phyloP scores from a whole-genome alignment of 2,329 filamentous ascomycete species.

The Ophiosphaerella narmari region DNA sequence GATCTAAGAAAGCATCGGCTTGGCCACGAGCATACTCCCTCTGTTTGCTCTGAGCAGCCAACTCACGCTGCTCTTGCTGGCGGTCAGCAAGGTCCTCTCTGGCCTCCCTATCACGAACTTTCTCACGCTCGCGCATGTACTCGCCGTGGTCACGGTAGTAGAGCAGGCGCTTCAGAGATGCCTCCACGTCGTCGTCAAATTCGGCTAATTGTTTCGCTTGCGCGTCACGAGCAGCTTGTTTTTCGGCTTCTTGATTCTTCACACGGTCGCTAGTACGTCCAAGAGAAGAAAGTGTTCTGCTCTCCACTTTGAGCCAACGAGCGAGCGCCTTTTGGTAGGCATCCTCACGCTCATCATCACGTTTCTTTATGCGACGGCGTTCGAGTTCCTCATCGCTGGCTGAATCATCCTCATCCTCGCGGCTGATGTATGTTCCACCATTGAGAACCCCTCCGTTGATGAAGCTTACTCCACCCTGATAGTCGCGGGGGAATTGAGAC shows the following conservation, averaged over 20 bases:
- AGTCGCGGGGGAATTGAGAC: constrained; percentile 70
- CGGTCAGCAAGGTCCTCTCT: constrained; percentile 83
- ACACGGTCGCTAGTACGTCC: constrained; percentile 84
- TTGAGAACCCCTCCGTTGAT: constrained; percentile 77
- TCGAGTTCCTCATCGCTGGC: constrained; percentile 88
- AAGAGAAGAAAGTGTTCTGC: constrained; percentile 79
- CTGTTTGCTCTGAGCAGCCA: constrained; percentile 69
- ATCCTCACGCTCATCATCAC: constrained; percentile 76
- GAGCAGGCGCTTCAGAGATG: constrained; percentile 69
- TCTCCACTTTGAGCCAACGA: constrained; percentile 88
- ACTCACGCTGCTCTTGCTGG: constrained; percentile 75
- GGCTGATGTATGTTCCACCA: constrained; percentile 58
- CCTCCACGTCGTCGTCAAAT: constrained; percentile 92
- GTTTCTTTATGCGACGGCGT: constrained; percentile 70
- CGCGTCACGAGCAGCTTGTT: constrained; percentile 66
- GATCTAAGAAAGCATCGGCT: constrained; percentile 88
- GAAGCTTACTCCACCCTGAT: constrained; percentile 79
- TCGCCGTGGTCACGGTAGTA: constrained; percentile 87
- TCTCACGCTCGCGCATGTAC: constrained; percentile 81
- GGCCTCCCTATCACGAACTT: constrained; percentile 74
- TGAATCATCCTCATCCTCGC: constrained; percentile 84
- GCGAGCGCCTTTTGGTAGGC: constrained; percentile 83
- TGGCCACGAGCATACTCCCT: constrained; percentile 79
- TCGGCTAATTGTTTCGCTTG: constrained; percentile 73
- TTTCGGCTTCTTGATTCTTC: constrained; percentile 70